Evolutionary conservation across 257 asterid genomes (phyloP).

Genomic region (Rehmannia glutinosa): DNA sequence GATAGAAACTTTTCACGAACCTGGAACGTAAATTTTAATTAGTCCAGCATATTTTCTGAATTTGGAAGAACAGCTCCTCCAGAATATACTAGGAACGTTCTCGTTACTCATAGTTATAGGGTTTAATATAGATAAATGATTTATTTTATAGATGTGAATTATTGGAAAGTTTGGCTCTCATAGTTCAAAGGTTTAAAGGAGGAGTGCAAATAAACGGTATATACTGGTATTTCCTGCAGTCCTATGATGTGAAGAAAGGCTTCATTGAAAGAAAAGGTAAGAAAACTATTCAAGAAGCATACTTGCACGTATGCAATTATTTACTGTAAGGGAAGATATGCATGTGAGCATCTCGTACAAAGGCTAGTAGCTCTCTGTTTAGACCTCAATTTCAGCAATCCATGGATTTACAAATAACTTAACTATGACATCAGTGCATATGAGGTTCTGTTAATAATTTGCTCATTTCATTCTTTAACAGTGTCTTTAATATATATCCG

Average conservation of each 20-base stretch:
- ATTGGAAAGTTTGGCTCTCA: neutral
- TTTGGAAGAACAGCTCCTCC: neutral
- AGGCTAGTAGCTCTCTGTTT: neutral
- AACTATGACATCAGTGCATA: neutral
- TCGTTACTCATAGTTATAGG: neutral
- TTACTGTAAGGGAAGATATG: constrained; percentile 9
- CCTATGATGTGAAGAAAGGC: neutral
- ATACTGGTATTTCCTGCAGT: neutral
- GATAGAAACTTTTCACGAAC: constrained; percentile 90
- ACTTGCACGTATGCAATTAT: constrained; percentile 1
- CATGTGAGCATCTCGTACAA: neutral
- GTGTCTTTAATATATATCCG: neutral
- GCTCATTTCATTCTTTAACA: neutral
- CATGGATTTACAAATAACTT: neutral
- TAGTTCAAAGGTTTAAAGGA: neutral
- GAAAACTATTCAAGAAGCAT: neutral
- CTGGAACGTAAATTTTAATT: constrained; percentile 35
- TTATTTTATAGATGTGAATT: neutral
- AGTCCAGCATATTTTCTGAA: constrained; percentile 1
- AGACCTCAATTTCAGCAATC: neutral
- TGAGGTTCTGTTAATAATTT: no score
- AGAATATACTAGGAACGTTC: neutral
- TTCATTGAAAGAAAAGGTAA: neutral
- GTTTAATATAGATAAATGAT: neutral
- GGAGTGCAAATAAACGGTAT: neutral